phyloP scores from a whole-genome alignment of 768 basidiomycete species.

The Boletus reticulatus region DNA sequence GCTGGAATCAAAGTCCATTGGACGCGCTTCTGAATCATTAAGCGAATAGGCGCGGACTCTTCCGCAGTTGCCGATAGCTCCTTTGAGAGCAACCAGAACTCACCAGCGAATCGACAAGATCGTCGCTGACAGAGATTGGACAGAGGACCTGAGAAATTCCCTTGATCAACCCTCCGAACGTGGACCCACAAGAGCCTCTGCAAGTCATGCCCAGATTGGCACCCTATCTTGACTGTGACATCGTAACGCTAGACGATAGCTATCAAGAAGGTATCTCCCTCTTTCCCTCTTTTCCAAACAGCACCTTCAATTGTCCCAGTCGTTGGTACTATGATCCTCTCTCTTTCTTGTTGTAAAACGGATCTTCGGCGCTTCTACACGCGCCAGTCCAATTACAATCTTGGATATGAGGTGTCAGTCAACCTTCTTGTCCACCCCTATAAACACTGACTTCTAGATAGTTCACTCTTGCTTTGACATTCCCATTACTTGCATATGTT shows the following conservation, averaged over 20 bases:
- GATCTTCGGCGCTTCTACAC: constrained; percentile 57
- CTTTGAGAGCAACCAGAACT: constrained; percentile 36
- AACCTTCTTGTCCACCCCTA: constrained; percentile 12
- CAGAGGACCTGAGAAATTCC: constrained; percentile 55
- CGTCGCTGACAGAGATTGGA: constrained; percentile 72
- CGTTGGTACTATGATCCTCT: constrained; percentile 60
- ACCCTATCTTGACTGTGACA: constrained; percentile 41
- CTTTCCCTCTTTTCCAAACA: neutral
- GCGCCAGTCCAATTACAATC: constrained; percentile 40
- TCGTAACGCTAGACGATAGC: constrained; percentile 35
- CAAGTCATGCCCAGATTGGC: constrained; percentile 34
- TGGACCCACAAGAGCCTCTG: constrained; percentile 50
- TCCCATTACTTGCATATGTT: constrained; percentile 65
- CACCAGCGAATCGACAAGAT: constrained; percentile 51
- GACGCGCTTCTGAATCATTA: constrained; percentile 43
- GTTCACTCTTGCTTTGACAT: constrained; percentile 57
- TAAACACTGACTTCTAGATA: constrained; percentile 15
- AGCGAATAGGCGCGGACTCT: constrained; percentile 53
- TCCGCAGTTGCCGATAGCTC: constrained; percentile 51
- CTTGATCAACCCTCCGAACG: constrained; percentile 51
- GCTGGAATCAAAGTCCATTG: constrained; percentile 41
- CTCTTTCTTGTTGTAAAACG: constrained; percentile 69
- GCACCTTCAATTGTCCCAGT: constrained; percentile 25
- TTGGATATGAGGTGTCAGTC: constrained; percentile 54
- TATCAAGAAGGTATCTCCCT: constrained; percentile 47